These are phyloP conservation scores for Populus tomentosa DNA, from an alignment of 441 rosid species.

Conservation along the genomic window DNA sequence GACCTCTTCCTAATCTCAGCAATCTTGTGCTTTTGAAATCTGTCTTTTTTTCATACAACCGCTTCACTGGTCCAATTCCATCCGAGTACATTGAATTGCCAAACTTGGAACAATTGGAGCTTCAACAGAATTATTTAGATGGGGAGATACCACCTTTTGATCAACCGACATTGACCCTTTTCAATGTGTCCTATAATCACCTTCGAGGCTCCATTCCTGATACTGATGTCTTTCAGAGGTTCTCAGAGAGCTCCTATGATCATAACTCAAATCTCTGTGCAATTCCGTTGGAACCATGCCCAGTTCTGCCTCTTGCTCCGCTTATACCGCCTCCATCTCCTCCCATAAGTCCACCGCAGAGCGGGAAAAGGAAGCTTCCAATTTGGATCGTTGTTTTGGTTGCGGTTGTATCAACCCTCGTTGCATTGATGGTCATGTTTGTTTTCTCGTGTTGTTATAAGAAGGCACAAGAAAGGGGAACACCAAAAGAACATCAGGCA, in stretches of 20 bases:
- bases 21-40: constrained; percentile 26
- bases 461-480: constrained; percentile 11
- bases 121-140: constrained; percentile 38
- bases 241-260: constrained; percentile 29
- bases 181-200: constrained; percentile 47
- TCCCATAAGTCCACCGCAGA: constrained; percentile 17
- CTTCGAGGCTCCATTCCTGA: constrained; percentile 47
- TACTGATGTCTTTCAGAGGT: constrained; percentile 31
- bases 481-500: constrained; percentile 12
- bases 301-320: not conserved
- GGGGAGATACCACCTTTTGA: constrained; percentile 42
- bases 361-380: constrained; percentile 9
- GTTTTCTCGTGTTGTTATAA: constrained; percentile 28
- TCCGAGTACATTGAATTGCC: constrained; percentile 28
- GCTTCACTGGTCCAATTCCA: constrained; percentile 42
- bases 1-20: constrained; percentile 39
- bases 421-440: constrained; percentile 26
- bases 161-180: constrained; percentile 34
- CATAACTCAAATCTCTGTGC: constrained; percentile 50
- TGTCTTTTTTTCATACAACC: constrained; percentile 35
- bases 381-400: constrained; percentile 32
- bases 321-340: not conserved
- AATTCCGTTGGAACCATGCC: constrained; percentile 31
- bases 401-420: constrained; percentile 26
- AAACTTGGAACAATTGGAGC: constrained; percentile 29